Base-by-base conservation (phyloP, 208 protist species). In the Phytomonas sp. region DNA sequence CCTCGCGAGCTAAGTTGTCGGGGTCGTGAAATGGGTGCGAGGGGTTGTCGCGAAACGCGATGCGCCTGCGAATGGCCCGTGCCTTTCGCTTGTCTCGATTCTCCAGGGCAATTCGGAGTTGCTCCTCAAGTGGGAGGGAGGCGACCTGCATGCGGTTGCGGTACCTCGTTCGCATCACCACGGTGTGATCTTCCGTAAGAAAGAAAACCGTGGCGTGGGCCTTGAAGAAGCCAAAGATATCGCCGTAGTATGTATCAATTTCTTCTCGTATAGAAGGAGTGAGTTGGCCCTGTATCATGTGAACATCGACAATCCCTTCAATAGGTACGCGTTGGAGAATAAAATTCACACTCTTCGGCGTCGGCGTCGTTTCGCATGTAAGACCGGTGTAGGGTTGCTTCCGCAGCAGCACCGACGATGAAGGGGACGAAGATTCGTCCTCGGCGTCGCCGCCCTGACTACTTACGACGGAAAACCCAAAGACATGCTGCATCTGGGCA, bases 401-500 rank as follows among this genome's bases (percentile, higher is more conserved):
- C 23, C 87, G 89, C 68, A 92, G 75, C 70, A 92, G 77, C 66
- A 95, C 85, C 46, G 70, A 36, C n/a, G 75, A 11, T 56, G 32
- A 29, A 4, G 4, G 29, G 9, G 60, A 63, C 2, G 60, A 63
- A 8, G 11, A 13, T 29, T 68, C 66, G 23, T 31, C 66, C 23
- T 31, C 66, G 3, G 40, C 40, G 8, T 32, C 76, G 11, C 30
- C 60, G 26, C 23, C 68, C 13, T 30, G 36, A 11, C 28, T 33
- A 23, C 62, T 62, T 0, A 71, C 29, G 29, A 91, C 80, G 0
- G 92, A 79, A 71, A 96, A 96, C 56, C 74, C 75, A 80, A 96
- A 96, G 34, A 83, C 68, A 72, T 96, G 88, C 69, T 96, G 92
- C 92, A 96, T 94, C 73, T 96, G 89, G 0, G 92, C 88, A 79